Evolutionary conservation across 805 yeast species (phyloP), one percentile per base, ranked within the genome.

Genomic region (Zygosaccharomyces bailii): DNA sequence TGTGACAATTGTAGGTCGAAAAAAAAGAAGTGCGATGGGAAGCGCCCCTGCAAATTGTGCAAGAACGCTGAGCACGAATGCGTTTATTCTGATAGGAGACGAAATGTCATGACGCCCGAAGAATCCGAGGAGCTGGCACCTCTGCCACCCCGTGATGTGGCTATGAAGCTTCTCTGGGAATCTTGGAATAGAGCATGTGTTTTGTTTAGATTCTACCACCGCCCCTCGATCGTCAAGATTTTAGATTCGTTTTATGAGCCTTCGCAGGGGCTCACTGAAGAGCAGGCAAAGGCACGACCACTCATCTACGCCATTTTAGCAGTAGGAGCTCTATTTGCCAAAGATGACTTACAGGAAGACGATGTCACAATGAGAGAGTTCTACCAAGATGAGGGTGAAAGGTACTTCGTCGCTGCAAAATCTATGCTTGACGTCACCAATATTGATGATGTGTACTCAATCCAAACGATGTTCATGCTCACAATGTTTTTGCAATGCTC

Each of bases 141-240:
- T 2, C 66, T 89, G 29, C 96, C 96, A 0, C 78, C 90, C 1
- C 81, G 84, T 56, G 82, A 79, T 25, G 75, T 76, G 19, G 91
- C 96, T 0, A 63, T 86, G 29, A 78, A 78, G 52, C 71, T 88
- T 49, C 80, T 89, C 17, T 78, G 79, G 48, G 78, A 82, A 35
- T 84, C 90, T 1, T 89, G 96, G 95, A 79, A 81, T 49, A 80
- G 82, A 53, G 95, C 95, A 0, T 87, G 95, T 64, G 88, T 87
- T 4, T 69, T 89, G 42, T 86, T 88, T 60, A 71, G 95, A 44
- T 88, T 89, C 61, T 85, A 86, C 60, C 96, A 89, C 58, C 68
- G 96, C 24, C 96, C 96, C 1, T 80, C 90, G 2, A 76, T 88
- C 48, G 72, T 84, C 42, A 77, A 78, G 49, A 89, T 85, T 52